phyloP scores from a whole-genome alignment of 768 basidiomycete genomes.

The Cystobasidium ongulense region DNA sequence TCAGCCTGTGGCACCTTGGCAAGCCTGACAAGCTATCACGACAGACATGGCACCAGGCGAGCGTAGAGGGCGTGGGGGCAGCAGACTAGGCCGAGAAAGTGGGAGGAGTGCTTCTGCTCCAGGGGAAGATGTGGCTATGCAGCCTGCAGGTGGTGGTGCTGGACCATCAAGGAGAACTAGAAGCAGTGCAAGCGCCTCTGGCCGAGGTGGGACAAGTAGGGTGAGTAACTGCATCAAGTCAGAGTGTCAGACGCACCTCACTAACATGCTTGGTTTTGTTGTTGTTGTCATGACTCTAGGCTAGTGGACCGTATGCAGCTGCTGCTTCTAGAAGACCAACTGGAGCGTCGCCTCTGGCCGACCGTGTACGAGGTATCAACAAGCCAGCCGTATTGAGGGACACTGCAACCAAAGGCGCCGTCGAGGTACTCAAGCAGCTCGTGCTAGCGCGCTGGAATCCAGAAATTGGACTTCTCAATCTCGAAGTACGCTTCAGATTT shows the following conservation, averaged over 20 bases:
- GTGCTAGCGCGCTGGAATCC: conserved; percentile 66
- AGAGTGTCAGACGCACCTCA: not conserved
- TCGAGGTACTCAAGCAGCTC: conserved; percentile 69
- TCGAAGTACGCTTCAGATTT: conserved; percentile 58
- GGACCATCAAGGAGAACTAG: not conserved
- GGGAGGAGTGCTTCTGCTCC: not conserved
- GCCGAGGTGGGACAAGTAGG: not conserved
- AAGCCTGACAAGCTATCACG: not conserved
- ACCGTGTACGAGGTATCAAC: conserved; percentile 8
- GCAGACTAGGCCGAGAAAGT: not conserved
- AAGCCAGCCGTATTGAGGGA: conserved; percentile 18
- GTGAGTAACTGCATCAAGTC: not conserved
- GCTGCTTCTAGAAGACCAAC: not conserved
- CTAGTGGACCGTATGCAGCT: not conserved
- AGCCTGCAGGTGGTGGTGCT: not conserved
- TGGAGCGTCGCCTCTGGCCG: not conserved
- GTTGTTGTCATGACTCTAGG: not conserved
- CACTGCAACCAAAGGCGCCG: conserved; percentile 18
- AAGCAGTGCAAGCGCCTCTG: not conserved
- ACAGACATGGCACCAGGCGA: not conserved
- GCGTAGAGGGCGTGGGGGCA: not conserved
- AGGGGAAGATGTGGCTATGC: not conserved
- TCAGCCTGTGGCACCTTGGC: not conserved
- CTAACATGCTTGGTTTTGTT: not conserved
- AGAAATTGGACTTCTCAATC: conserved; percentile 63